Evolutionary conservation across 1,284 basidiomycete species (phyloP), one percentile per base, ranked within the genome.

Genomic region (Pseudomicrostroma phylloplanum): DNA sequence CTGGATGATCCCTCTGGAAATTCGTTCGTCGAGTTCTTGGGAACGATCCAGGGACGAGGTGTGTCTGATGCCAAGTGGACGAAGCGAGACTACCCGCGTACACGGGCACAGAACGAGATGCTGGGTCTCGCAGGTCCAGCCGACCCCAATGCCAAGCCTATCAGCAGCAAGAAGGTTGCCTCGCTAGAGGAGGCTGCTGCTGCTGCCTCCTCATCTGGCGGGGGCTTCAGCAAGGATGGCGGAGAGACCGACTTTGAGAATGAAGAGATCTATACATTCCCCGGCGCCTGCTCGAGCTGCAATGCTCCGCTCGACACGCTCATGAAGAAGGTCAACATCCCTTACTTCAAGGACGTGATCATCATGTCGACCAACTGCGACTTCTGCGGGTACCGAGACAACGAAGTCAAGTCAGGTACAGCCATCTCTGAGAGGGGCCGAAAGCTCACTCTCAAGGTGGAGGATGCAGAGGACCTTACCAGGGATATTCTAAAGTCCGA

Each of bases 281-380:
- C 87, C 0, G 90, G 91, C 0, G 83, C 85, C 2, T 98, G 96
- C 80, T 90, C 90, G 9, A 90, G 89, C 67, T 99, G 96, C 80
- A 88, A 88, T 1, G 88, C 88, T 65, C 83, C 86, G 8, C 83
- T 92, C 23, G 85, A 91, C 76, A 98, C 94, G 0, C 82, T 87
- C 70, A 96, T 98, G 91, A 94, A 98, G 84, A 91, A 90, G 77
- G 89, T 98, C 73, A 88, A 87, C 74, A 97, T 99, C 69, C 96
- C 96, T 0, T 94, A 99, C 81, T 98, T 99, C 85, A 91, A 98
- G 89, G 92, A 99, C 76, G 89, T 94, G 64, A 83, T 98, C 67
- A 93, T 99, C 81, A 98, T 98, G 94, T 96, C 93, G 26, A 94
- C 93, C 26, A 96, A 96, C 78, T 98, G 96, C 80, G 90, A 91